These are phyloP conservation scores for Rhexocercosporidium sp. DNA, from an alignment of 2,329 filamentous ascomycete genomes.

Conservation along the genomic window DNA sequence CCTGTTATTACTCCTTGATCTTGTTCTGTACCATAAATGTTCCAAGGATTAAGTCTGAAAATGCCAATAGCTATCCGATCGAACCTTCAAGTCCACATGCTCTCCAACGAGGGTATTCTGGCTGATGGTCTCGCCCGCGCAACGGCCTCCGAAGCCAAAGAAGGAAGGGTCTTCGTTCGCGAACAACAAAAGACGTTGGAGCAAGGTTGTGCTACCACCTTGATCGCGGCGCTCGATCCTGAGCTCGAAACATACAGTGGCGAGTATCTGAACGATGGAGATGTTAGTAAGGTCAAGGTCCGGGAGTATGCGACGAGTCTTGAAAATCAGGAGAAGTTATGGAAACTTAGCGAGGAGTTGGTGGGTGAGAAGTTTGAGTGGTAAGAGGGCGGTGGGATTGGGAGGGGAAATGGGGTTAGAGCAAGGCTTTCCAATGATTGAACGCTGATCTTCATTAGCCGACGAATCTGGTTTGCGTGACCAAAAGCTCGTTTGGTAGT, in stretches of 20 bases:
- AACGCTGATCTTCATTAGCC: too few species aligned
- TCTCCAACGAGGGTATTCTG: background rate
- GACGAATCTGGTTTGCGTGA: background rate
- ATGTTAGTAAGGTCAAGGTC: conserved; percentile 11
- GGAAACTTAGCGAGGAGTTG: conserved; percentile 28
- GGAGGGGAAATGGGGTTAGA: too few species aligned
- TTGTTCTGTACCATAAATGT: too few species aligned
- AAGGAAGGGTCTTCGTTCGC: conserved; percentile 13
- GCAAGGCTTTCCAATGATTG: too few species aligned
- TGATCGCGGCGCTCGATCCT: conserved; percentile 48
- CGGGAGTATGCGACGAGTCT: conserved; percentile 2
- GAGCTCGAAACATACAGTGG: conserved; percentile 33
- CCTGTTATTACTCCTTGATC: too few species aligned
- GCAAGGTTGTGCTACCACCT: conserved; percentile 40
- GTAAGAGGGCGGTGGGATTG: background rate
- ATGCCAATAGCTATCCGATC: conserved; percentile 19
- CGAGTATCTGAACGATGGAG: conserved; percentile 24
- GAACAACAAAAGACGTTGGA: conserved; percentile 19
- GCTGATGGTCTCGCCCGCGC: conserved; percentile 10
- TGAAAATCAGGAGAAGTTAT: conserved; percentile 26
- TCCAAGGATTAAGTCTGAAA: too few species aligned
- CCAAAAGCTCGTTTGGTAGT: background rate
- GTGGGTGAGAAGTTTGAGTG: conserved; percentile 29
- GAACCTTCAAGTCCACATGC: conserved; percentile 21
- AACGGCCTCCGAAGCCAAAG: conserved; percentile 5